Evolutionary conservation across 441 rosid genomes (phyloP).

Genomic region (Adansonia rubrostipa): DNA sequence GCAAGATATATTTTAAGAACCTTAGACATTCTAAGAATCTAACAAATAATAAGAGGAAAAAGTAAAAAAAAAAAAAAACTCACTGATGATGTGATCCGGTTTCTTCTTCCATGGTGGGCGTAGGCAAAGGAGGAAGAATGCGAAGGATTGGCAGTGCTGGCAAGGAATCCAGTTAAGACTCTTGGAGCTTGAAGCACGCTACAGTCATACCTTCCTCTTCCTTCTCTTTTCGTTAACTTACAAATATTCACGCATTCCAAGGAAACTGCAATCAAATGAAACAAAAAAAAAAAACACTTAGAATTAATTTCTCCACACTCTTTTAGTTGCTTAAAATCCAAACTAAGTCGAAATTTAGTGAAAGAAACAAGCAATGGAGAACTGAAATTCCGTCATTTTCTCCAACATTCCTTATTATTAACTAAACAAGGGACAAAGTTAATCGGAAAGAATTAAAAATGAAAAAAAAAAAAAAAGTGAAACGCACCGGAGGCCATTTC

Average conservation of each 20-base stretch:
- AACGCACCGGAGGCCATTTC: slow-evolving; percentile 75
- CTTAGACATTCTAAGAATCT: background rate
- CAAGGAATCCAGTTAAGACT: slow-evolving; percentile 84
- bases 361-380: background rate
- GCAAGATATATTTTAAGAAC: background rate
- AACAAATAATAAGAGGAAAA: background rate
- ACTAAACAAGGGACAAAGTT: background rate
- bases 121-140: slow-evolving; percentile 47
- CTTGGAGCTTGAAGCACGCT: slow-evolving; percentile 81
- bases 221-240: slow-evolving; percentile 74
- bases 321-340: background rate
- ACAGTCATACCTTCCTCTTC: slow-evolving; percentile 70
- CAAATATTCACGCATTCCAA: slow-evolving; percentile 84
- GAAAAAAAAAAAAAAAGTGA: background rate
- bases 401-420: slow-evolving; percentile 22
- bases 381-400: slow-evolving; percentile 15
- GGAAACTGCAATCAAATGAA: slow-evolving; percentile 51
- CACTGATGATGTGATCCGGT: slow-evolving; percentile 21
- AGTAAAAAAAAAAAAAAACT: background rate
- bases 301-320: background rate
- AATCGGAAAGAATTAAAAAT: background rate
- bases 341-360: slow-evolving; percentile 13
- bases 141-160: slow-evolving; percentile 72
- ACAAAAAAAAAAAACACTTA: background rate
- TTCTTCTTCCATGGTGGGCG: slow-evolving; percentile 50